Conservation (phyloP, 2,329 filamentous ascomycete genomes). For the Pseudocercospora eumusae region DNA sequence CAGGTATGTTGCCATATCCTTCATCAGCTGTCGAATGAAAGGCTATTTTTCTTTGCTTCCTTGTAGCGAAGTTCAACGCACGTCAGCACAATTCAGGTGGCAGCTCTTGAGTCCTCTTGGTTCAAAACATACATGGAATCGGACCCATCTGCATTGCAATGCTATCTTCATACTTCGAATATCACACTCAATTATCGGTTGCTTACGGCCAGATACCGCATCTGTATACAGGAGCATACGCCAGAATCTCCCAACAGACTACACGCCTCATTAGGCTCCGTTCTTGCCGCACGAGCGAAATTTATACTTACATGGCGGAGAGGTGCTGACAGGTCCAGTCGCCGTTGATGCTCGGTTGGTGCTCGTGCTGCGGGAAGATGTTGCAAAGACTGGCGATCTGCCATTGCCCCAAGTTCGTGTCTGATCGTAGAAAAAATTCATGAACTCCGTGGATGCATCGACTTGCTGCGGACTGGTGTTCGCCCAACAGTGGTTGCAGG, state of each 20-base stretch:
- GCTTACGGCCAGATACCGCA: neutral
- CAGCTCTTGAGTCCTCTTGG: neutral
- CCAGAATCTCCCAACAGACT: neutral
- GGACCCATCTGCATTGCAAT: neutral
- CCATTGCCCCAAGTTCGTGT: constrained; percentile 20
- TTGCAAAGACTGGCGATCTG: neutral
- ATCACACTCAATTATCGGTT: neutral
- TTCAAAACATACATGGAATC: neutral
- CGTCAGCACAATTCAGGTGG: neutral
- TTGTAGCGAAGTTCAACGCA: neutral
- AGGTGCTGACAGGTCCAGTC: neutral
- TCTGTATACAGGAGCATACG: neutral
- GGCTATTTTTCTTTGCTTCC: neutral
- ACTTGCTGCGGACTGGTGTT: constrained; percentile 22
- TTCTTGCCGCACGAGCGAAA: neutral
- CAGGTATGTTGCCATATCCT: neutral
- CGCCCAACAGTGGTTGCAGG: constrained; percentile 40
- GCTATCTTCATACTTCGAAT: neutral
- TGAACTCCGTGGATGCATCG: constrained; percentile 31
- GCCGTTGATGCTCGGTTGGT: neutral
- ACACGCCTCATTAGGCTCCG: neutral
- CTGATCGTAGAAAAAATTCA: constrained; percentile 36
- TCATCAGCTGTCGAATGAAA: neutral
- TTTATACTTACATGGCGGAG: neutral
- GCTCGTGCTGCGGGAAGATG: neutral